A percentile compares a stretch with the other conserved stretches of the same genome.
Evolutionary conservation across 176 grass and related monocot species (phyloP).

Genomic region (Bolboschoenus planiculmis): DNA sequence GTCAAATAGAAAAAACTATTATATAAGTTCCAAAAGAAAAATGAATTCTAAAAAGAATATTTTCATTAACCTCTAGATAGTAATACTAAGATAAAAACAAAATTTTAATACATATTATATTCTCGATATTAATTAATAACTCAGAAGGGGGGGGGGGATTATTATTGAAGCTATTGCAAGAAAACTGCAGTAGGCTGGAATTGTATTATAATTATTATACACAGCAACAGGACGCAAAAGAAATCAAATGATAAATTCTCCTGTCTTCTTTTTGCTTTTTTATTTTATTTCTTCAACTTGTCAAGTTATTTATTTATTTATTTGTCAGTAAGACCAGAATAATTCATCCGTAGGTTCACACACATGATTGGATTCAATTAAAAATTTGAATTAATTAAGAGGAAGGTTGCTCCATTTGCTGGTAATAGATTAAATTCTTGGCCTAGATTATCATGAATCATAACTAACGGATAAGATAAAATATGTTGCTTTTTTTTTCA

Average conservation of each 20-base stretch:
- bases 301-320: neutral
- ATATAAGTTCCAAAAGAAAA: too few species aligned
- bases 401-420: neutral
- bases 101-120: too few species aligned
- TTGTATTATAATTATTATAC: too few species aligned
- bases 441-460: neutral
- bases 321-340: neutral
- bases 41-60: too few species aligned
- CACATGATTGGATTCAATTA: constrained; percentile 16
- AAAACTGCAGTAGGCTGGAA: too few species aligned
- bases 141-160: too few species aligned
- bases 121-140: too few species aligned
- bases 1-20: too few species aligned
- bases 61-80: too few species aligned
- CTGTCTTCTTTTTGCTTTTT: neutral
- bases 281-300: neutral
- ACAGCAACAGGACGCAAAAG: neutral
- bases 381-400: neutral
- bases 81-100: too few species aligned
- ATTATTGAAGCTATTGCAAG: too few species aligned
- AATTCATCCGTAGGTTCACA: neutral
- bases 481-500: neutral
- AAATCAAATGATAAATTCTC: too few species aligned
- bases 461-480: constrained; percentile 1
- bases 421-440: constrained; percentile 2